Conservation (phyloP, 768 basidiomycete genomes). For the Fomitopsis serialis region DNA sequence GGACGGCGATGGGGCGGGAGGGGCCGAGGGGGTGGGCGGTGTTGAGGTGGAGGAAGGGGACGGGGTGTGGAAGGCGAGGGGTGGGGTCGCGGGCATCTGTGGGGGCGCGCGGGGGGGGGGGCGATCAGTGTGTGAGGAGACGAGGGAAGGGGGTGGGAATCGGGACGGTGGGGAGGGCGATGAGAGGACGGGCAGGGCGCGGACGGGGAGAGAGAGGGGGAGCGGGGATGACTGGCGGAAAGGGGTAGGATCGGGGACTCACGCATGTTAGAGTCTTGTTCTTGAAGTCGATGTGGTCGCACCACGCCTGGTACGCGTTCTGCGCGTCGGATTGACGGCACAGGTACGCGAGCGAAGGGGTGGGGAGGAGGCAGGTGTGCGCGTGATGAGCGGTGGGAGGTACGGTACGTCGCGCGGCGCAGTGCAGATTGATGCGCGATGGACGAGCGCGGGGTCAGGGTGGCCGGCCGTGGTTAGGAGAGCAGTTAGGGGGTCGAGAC, state of each 20-base stretch:
- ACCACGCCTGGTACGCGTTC: conserved; percentile 72
- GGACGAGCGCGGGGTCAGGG: no score
- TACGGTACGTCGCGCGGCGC: no score
- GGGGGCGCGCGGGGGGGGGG: not conserved
- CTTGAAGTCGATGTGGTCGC: conserved; percentile 65
- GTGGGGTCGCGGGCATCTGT: conserved; percentile 60
- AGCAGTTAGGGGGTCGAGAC: no score
- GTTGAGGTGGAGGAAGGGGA: no score
- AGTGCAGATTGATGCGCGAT: no score
- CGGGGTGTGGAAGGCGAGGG: conserved; percentile 23
- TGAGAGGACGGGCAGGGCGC: not conserved
- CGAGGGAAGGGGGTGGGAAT: no score
- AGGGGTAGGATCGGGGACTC: conserved; percentile 18
- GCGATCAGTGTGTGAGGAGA: not conserved
- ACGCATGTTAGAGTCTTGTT: conserved; percentile 58
- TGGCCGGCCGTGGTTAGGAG: no score
- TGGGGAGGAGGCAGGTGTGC: no score
- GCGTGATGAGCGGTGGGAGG: no score
- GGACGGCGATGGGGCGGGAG: not conserved
- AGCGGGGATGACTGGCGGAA: no score
- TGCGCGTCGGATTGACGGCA: conserved; percentile 15
- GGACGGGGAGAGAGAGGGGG: no score
- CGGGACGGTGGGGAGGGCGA: not conserved
- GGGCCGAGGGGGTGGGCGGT: not conserved
- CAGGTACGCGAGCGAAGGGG: not conserved